These are phyloP conservation scores for Rhodomyrtus tomentosa DNA, from an alignment of 345 rosid species.

Conservation along the genomic window DNA sequence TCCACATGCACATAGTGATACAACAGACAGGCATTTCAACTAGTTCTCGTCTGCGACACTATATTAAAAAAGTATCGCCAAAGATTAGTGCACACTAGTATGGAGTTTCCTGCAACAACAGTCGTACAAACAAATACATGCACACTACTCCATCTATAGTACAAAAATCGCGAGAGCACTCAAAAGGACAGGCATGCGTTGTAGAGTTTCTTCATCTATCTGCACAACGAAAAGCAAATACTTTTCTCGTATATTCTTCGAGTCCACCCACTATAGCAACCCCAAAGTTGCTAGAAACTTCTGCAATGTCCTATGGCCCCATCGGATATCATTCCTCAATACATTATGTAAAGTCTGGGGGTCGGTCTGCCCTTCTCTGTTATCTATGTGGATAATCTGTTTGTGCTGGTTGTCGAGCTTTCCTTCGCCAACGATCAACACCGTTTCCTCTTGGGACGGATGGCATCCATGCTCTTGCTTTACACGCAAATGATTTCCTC, in stretches of 20 bases:
- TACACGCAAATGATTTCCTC: conserved; percentile 26
- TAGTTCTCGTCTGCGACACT: background rate
- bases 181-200: background rate
- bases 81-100: background rate
- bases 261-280: background rate
- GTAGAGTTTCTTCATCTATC: background rate
- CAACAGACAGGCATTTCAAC: background rate
- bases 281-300: conserved; percentile 42
- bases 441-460: background rate
- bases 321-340: conserved; percentile 37
- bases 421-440: background rate
- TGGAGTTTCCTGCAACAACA: background rate
- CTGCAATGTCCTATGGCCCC: conserved; percentile 54
- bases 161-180: background rate
- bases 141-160: background rate
- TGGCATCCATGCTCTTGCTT: conserved; percentile 13
- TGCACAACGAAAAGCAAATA: background rate
- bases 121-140: background rate
- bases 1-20: background rate
- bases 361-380: background rate
- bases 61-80: background rate
- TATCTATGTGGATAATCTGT: background rate
- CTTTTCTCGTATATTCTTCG: background rate
- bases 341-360: background rate
- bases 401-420: background rate